Conservation (phyloP, 345 rosid genomes). For the Erucastrum elatum region DNA sequence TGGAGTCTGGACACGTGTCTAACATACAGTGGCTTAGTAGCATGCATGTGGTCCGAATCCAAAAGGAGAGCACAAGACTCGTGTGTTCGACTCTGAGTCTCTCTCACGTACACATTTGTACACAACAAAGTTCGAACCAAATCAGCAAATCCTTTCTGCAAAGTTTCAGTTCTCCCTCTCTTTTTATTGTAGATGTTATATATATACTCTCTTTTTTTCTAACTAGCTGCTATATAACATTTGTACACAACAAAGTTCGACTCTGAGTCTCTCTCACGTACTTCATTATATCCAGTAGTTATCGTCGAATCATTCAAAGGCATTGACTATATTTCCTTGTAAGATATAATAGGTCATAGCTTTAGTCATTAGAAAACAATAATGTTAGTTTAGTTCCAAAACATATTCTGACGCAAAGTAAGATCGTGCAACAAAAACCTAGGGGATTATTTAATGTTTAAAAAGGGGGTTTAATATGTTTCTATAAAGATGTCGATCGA, state of each 20-base stretch:
- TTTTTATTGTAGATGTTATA: conserved; percentile 4
- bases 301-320: background rate
- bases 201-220: too few species aligned
- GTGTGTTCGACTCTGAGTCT: conserved; percentile 36
- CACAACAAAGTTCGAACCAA: conserved; percentile 17
- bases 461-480: background rate
- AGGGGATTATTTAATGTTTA: background rate
- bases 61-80: conserved; percentile 29
- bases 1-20: conserved; percentile 16
- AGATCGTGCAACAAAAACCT: conserved; percentile 12
- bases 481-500: background rate
- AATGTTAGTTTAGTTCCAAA: background rate
- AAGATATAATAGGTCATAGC: background rate
- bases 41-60: conserved; percentile 39
- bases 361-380: background rate
- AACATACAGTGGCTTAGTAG: background rate
- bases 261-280: too few species aligned
- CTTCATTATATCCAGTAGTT: background rate
- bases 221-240: too few species aligned
- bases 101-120: conserved; percentile 33
- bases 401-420: background rate
- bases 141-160: conserved; percentile 25
- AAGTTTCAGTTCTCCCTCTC: background rate
- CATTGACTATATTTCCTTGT: background rate
- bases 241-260: too few species aligned